A percentile compares a stretch with the other conserved stretches of the same genome.
These are phyloP conservation scores for Paracoccidioides brasiliensis DNA, from an alignment of 2,329 filamentous ascomycete genomes.

Conservation along the genomic window DNA sequence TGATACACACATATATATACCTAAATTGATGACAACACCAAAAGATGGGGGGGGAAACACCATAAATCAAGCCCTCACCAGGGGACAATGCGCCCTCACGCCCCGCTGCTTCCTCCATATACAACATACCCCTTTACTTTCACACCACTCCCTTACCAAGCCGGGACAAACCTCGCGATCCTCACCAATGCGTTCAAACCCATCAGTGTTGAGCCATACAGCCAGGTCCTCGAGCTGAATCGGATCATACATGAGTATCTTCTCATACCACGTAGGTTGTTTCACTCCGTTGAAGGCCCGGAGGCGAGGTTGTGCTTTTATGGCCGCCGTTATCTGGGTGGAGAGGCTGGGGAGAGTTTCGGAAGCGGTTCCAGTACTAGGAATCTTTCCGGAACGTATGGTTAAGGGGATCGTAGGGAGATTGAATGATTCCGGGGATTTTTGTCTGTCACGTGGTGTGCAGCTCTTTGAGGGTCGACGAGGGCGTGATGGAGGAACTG, in stretches of 20 bases:
- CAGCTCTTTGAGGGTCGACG: neutral
- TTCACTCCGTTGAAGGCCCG: slow-evolving; percentile 25
- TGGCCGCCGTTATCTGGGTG: slow-evolving; percentile 34
- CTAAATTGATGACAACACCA: too few species aligned
- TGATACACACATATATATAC: too few species aligned
- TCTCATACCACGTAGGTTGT: slow-evolving; percentile 66
- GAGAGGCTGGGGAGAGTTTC: slow-evolving; percentile 29
- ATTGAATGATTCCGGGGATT: neutral
- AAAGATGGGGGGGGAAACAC: too few species aligned
- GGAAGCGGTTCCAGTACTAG: slow-evolving; percentile 1
- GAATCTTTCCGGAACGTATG: slow-evolving; percentile 6
- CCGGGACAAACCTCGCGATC: slow-evolving; percentile 50
- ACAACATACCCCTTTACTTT: slow-evolving; percentile 74
- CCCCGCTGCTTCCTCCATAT: slow-evolving; percentile 46
- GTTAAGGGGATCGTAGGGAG: slow-evolving; percentile 9
- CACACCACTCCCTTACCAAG: slow-evolving; percentile 80
- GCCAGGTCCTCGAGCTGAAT: slow-evolving; percentile 78
- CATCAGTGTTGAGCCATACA: slow-evolving; percentile 64
- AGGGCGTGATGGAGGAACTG: neutral
- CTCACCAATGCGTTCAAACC: slow-evolving; percentile 48
- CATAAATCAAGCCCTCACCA: neutral
- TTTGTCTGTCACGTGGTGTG: neutral
- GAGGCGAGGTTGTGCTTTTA: slow-evolving; percentile 31
- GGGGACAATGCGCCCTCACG: neutral
- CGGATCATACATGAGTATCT: slow-evolving; percentile 86